These are phyloP conservation scores for Cucurbitaria berberidis DNA, from an alignment of 2,329 filamentous ascomycete species.

Conservation along the genomic window DNA sequence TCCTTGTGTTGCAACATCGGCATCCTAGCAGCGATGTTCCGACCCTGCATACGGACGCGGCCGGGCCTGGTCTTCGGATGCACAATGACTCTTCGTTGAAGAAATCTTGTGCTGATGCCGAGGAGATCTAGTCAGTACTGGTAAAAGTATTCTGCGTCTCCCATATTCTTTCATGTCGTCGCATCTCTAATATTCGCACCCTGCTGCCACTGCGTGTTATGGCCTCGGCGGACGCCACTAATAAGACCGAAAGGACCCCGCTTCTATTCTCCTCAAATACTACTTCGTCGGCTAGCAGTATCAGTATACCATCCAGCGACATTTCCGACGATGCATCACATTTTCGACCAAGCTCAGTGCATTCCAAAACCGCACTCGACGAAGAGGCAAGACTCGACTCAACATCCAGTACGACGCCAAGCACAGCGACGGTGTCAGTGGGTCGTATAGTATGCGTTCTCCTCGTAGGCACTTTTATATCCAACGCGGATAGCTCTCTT, in stretches of 20 bases:
- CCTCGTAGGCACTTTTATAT: conserved; percentile 60
- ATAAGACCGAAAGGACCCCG: conserved; percentile 12
- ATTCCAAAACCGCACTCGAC: conserved; percentile 2
- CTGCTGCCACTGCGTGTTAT: not conserved
- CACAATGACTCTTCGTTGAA: conserved; percentile 3
- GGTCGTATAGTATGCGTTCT: conserved; percentile 23
- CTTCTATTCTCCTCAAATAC: conserved; percentile 4
- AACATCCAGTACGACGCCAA: not conserved
- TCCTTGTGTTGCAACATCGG: conserved; percentile 19
- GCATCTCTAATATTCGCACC: not conserved
- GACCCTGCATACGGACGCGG: not conserved
- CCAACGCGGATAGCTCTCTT: conserved; percentile 68
- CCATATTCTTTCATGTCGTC: not conserved
- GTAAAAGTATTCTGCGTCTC: not conserved
- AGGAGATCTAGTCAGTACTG: no score
- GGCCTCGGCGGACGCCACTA: conserved; percentile 1
- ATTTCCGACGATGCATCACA: conserved; percentile 5
- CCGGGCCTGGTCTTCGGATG: not conserved
- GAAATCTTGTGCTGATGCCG: not conserved
- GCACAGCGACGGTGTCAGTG: conserved; percentile 9
- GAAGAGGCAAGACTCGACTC: conserved; percentile 18
- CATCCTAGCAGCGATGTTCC: conserved; percentile 4
- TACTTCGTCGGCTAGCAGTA: not conserved
- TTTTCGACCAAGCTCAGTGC: not conserved
- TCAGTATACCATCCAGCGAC: conserved; percentile 1